A percentile compares a stretch with the other conserved stretches of the same genome.
Evolutionary conservation across 495 filamentous ascomycete genomes (phyloP).

Genomic region (Sordaria brevicollis): DNA sequence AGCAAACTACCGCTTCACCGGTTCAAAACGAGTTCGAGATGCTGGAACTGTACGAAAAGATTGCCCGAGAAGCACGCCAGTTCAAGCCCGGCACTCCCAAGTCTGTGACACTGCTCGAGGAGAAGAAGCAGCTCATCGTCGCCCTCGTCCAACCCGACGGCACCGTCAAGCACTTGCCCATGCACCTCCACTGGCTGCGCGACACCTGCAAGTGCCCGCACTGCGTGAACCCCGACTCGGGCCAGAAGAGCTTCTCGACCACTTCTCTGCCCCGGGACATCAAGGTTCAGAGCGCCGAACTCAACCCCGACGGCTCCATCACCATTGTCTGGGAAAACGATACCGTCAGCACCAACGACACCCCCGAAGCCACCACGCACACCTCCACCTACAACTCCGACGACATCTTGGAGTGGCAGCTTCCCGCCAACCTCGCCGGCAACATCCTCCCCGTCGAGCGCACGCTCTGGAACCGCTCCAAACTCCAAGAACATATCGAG

Average conservation of each 20-base stretch:
- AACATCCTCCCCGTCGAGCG: conserved; percentile 1
- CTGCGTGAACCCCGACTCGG: conserved; percentile 70
- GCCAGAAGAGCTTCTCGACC: conserved; percentile 72
- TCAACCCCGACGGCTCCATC: conserved; percentile 31
- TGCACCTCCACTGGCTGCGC: conserved; percentile 47
- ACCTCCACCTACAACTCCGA: conserved; percentile 4
- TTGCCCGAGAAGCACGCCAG: background rate
- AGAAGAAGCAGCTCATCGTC: background rate
- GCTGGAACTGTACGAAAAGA: background rate
- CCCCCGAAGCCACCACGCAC: conserved; percentile 9
- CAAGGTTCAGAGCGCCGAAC: conserved; percentile 17
- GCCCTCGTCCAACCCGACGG: background rate
- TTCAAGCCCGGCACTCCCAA: background rate
- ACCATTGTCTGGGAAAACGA: conserved; percentile 45
- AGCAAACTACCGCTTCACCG: background rate
- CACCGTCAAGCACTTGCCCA: background rate
- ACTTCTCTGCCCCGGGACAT: conserved; percentile 55
- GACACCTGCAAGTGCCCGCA: conserved; percentile 62
- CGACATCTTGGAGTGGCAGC: conserved; percentile 3
- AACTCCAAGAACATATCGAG: conserved; percentile 25
- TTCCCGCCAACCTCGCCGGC: background rate
- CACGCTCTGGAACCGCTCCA: conserved; percentile 12
- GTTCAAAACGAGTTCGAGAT: background rate
- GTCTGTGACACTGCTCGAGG: background rate
- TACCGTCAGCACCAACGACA: conserved; percentile 10